These are phyloP conservation scores for Neurospora sp. DNA, from an alignment of 2,329 filamentous ascomycete genomes.

Conservation along the genomic window DNA sequence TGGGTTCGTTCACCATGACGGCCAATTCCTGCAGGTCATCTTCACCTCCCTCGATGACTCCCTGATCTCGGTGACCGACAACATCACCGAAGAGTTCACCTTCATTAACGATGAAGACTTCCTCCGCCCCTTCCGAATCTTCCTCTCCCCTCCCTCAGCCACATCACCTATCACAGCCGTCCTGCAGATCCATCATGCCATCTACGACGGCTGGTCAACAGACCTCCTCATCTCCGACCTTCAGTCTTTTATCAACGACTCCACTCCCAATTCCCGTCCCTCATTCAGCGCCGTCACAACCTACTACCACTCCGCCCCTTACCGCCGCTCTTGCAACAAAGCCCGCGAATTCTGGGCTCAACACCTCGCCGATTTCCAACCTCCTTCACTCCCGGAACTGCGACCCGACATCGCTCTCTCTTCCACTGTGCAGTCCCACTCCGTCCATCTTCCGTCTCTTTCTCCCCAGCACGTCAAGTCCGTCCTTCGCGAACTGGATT, in stretches of 20 bases:
- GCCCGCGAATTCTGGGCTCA: slow-evolving; percentile 60
- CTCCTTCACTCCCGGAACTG: slow-evolving; percentile 48
- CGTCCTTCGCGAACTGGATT: slow-evolving; percentile 29
- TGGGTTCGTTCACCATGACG: slow-evolving; percentile 53
- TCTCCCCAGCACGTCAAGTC: slow-evolving; percentile 24
- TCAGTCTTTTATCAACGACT: slow-evolving; percentile 32
- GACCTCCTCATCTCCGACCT: slow-evolving; percentile 65
- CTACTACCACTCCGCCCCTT: slow-evolving; percentile 30
- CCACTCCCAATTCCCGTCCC: slow-evolving; percentile 30
- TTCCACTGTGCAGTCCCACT: not conserved
- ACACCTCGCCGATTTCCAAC: slow-evolving; percentile 47
- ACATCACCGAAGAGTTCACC: slow-evolving; percentile 28
- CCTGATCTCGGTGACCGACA: slow-evolving; percentile 32
- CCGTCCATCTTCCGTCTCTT: slow-evolving; percentile 18
- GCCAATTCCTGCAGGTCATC: slow-evolving; percentile 51
- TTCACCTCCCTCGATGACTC: slow-evolving; percentile 41
- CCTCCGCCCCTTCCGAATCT: slow-evolving; percentile 51
- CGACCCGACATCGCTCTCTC: not conserved
- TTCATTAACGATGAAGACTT: slow-evolving; percentile 28
- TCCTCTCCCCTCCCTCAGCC: slow-evolving; percentile 30
- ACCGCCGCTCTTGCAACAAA: slow-evolving; percentile 23
- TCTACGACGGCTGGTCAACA: slow-evolving; percentile 92
- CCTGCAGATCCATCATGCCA: slow-evolving; percentile 64
- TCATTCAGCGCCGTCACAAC: slow-evolving; percentile 51
- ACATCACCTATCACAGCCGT: slow-evolving; percentile 23